Percentiles rank a stretch among this genome's conserved stretches.
phyloP scores from a whole-genome alignment of 2,329 filamentous ascomycete species.

The Tolypocladium pustulatum region DNA sequence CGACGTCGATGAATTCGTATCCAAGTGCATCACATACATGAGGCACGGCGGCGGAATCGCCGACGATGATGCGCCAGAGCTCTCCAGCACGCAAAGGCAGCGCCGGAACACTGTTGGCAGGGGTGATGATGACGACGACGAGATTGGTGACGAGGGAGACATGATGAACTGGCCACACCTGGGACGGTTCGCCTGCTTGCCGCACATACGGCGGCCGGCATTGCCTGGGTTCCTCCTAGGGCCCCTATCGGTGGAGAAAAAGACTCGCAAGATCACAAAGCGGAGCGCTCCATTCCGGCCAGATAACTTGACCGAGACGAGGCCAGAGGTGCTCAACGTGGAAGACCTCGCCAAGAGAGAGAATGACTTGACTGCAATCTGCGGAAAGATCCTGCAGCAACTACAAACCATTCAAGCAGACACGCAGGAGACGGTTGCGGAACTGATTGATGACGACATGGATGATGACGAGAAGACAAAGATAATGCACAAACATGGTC shows the following conservation, averaged over 20 bases:
- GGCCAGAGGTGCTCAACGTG: conserved; percentile 67
- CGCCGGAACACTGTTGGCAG: conserved; percentile 25
- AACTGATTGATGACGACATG: conserved; percentile 33
- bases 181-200: conserved; percentile 66
- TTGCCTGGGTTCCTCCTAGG: conserved; percentile 79
- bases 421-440: conserved; percentile 33
- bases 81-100: conserved; percentile 38
- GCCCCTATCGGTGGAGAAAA: conserved; percentile 81
- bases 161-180: conserved; percentile 79
- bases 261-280: conserved; percentile 58
- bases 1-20: conserved; percentile 84
- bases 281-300: conserved; percentile 61
- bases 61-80: conserved; percentile 38
- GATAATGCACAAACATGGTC: conserved; percentile 54
- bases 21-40: conserved; percentile 86
- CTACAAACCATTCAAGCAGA: conserved; percentile 40
- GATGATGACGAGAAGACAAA: conserved; percentile 33
- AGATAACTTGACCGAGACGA: conserved; percentile 57
- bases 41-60: conserved; percentile 48
- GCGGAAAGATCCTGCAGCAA: conserved; percentile 59
- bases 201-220: conserved; percentile 61
- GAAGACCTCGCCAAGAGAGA: conserved; percentile 69
- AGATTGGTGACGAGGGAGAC: conserved; percentile 63
- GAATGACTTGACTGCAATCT: conserved; percentile 69
- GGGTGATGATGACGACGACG: conserved; percentile 43